A percentile compares a stretch with the other conserved stretches of the same genome.
Evolutionary conservation across 2,329 filamentous ascomycete genomes (phyloP).

Genomic region (Aspergillus udagawae): DNA sequence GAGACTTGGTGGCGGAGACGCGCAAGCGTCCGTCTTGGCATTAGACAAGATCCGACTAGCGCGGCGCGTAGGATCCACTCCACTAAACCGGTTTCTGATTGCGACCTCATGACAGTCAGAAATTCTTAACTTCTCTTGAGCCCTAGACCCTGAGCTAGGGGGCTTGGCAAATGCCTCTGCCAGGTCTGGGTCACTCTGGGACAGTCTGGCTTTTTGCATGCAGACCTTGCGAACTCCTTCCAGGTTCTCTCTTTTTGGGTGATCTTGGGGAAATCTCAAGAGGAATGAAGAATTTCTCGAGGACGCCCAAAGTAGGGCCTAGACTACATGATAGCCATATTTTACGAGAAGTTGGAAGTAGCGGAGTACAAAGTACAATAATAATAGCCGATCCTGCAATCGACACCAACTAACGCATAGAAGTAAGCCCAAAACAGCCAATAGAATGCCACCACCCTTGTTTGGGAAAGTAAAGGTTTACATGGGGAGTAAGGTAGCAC

Average conservation of each 20-base stretch:
- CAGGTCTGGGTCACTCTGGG: neutral
- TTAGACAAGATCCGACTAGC: constrained; percentile 28
- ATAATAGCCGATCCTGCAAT: neutral
- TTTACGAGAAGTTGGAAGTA: neutral
- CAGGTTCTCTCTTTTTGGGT: neutral
- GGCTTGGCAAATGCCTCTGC: constrained; percentile 1
- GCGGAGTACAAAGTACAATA: neutral
- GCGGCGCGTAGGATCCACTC: constrained; percentile 17
- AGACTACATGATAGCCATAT: neutral
- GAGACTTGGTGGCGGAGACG: constrained; percentile 30
- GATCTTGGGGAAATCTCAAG: neutral
- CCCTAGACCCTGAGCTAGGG: neutral
- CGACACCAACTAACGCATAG: neutral
- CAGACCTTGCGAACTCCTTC: neutral
- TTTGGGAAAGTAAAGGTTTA: too few species aligned
- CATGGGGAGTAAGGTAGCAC: too few species aligned
- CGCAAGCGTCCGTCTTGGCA: constrained; percentile 39
- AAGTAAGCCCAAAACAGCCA: neutral
- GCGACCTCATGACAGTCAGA: constrained; percentile 1
- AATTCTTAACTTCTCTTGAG: neutral
- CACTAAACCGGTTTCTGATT: constrained; percentile 19
- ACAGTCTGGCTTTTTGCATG: neutral
- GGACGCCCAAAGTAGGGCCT: neutral
- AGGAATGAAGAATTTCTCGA: neutral
- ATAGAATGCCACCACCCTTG: neutral